phyloP scores from a whole-genome alignment of 2,329 filamentous ascomycete genomes.

The Pezicula carpinea region DNA sequence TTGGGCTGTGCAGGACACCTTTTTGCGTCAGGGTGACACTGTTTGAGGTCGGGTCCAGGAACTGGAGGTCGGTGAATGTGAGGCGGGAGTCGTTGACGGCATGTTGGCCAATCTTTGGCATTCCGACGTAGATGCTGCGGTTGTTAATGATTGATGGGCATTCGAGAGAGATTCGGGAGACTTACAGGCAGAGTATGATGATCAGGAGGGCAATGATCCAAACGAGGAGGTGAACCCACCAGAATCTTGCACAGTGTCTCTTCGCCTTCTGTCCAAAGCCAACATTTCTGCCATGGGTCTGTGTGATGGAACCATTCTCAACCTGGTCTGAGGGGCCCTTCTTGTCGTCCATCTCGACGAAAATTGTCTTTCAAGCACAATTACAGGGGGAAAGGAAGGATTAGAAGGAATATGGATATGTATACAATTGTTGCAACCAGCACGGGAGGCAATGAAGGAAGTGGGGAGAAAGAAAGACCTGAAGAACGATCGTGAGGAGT shows the following conservation, averaged over 20 bases:
- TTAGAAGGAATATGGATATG: too few relatives aligned
- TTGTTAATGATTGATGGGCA: background rate
- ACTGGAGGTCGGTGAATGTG: constrained; percentile 43
- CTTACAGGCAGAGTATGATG: constrained; percentile 52
- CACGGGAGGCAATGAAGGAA: too few relatives aligned
- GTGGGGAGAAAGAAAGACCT: too few relatives aligned
- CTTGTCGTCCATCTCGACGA: too few relatives aligned
- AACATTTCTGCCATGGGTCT: background rate
- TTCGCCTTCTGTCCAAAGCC: constrained; percentile 19
- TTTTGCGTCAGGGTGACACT: constrained; percentile 43
- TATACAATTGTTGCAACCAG: too few relatives aligned
- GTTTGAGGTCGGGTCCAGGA: constrained; percentile 44
- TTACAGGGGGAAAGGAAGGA: too few relatives aligned
- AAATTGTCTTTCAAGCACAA: too few relatives aligned
- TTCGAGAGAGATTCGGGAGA: constrained; percentile 6
- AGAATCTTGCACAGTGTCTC: constrained; percentile 35
- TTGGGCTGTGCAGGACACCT: constrained; percentile 41
- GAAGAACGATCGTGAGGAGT: too few relatives aligned
- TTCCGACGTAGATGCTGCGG: constrained; percentile 50
- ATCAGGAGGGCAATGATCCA: constrained; percentile 47
- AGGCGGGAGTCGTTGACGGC: constrained; percentile 48
- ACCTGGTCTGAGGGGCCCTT: background rate
- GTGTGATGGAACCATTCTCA: background rate
- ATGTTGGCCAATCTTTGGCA: constrained; percentile 52
- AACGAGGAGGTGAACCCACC: constrained; percentile 49